Evolutionary conservation across 345 rosid genomes (phyloP).

Genomic region (Aquilaria yunnanensis): DNA sequence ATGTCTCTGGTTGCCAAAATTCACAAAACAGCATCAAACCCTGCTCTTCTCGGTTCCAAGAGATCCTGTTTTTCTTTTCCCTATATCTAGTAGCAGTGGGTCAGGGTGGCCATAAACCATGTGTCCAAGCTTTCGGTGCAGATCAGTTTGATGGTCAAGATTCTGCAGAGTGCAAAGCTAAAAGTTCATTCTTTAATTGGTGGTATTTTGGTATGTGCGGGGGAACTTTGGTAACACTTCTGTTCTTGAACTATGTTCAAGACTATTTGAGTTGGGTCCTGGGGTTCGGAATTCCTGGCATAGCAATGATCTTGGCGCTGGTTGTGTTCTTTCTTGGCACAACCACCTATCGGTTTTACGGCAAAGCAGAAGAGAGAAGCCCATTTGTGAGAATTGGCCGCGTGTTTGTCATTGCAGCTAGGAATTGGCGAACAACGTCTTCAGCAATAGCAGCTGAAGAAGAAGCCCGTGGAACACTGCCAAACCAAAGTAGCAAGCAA

Average conservation of each 20-base stretch:
- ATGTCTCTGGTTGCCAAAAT: constrained; percentile 6
- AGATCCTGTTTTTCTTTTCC: constrained; percentile 23
- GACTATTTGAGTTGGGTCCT: constrained; percentile 72
- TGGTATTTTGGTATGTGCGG: constrained; percentile 52
- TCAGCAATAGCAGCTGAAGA: constrained; percentile 20
- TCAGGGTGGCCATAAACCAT: constrained; percentile 57
- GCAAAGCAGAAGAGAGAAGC: constrained; percentile 9
- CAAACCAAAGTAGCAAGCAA: constrained; percentile 25
- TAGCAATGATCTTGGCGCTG: constrained; percentile 22
- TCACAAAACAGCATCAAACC: not conserved
- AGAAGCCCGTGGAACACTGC: constrained; percentile 12
- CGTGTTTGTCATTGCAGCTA: constrained; percentile 20
- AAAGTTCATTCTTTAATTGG: constrained; percentile 83
- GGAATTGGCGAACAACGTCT: constrained; percentile 18
- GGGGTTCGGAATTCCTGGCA: constrained; percentile 44
- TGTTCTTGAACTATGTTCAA: constrained; percentile 51
- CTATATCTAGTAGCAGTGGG: constrained; percentile 33
- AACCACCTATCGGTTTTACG: constrained; percentile 15
- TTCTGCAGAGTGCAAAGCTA: constrained; percentile 37
- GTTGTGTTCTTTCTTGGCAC: constrained; percentile 26
- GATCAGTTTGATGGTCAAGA: constrained; percentile 61
- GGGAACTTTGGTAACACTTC: constrained; percentile 32
- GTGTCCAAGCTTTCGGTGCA: constrained; percentile 81
- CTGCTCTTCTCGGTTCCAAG: constrained; percentile 18
- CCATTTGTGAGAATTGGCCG: constrained; percentile 25